Conservation (phyloP, 345 rosid species). For the Dimocarpus longan region DNA sequence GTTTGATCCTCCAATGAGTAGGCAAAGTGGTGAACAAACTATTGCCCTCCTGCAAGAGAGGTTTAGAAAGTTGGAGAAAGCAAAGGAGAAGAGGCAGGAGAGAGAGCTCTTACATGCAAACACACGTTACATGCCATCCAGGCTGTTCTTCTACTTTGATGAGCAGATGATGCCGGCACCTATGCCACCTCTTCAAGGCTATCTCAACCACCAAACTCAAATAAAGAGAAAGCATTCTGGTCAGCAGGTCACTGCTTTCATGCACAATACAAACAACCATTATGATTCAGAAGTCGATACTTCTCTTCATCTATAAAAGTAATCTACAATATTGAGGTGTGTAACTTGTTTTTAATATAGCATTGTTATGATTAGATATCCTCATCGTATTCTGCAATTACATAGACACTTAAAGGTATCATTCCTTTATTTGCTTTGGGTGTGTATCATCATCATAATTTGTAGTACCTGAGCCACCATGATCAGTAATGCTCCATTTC, state of each 20-base stretch:
- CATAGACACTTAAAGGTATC: too few relatives aligned
- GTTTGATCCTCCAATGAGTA: slow-evolving; percentile 21
- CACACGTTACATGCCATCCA: slow-evolving; percentile 13
- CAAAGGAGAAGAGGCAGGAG: slow-evolving; percentile 49
- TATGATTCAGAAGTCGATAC: slow-evolving; percentile 8
- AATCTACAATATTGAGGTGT: too few relatives aligned
- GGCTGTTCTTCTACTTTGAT: slow-evolving; percentile 28
- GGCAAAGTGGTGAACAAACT: slow-evolving; percentile 32
- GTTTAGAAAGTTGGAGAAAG: slow-evolving; percentile 43
- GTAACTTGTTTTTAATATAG: too few relatives aligned
- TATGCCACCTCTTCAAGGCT: slow-evolving; percentile 22
- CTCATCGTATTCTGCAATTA: too few relatives aligned
- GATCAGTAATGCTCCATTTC: too few relatives aligned
- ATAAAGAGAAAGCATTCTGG: slow-evolving; percentile 21
- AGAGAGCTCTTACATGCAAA: slow-evolving; percentile 30
- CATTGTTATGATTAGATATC: too few relatives aligned
- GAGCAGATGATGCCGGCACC: slow-evolving; percentile 26
- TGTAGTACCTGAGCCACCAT: too few relatives aligned
- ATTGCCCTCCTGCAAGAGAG: slow-evolving; percentile 48
- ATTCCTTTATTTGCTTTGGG: too few relatives aligned
- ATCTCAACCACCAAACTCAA: slow-evolving; percentile 17
- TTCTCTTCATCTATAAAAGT: background rate
- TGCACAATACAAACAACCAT: slow-evolving; percentile 19
- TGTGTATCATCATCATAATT: too few relatives aligned
- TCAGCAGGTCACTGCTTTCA: slow-evolving; percentile 22